Evolutionary conservation across 257 asterid genomes (phyloP), one percentile per base, ranked within the genome.

Genomic region (Lantana camara): DNA sequence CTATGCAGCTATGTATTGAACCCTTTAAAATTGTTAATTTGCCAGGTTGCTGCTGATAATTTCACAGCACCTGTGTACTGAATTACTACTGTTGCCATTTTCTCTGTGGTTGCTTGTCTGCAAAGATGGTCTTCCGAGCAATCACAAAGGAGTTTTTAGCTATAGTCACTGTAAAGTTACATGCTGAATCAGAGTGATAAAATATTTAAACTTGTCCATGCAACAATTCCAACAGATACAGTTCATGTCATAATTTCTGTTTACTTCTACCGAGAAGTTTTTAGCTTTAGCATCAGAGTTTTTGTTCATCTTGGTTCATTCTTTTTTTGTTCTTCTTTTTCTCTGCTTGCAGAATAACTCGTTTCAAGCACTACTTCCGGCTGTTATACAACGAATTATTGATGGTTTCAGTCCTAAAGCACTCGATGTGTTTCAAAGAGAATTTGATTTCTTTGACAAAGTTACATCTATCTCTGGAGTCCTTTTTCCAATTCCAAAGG

Each of bases 401-500:
- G 91, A 90, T 66, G 83, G 95, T 68, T 94, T 94, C 80, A 80
- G 49, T 77, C 77, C 84, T 14, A 81, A 80, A 73, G 99, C 99
- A 63, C 88, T 72, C 56, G 95, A 75, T 40, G 29, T 90, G 58
- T 94, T 94, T 62, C 78, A 75, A 50, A 83, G 97, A 76, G 97
- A 94, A 80, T 94, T 94, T 77, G 90, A 84, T 80, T 94, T 94
- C 91, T 94, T 94, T 73, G 99, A 94, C 85, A 81, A 94, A 77
- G 99, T 94, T 72, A 94, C 99, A 34, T 88, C 96, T 71, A 94
- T 94, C 75, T 94, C 99, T 61, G 99, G 99, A 24, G 95, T 85
- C 66, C 95, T 94, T 69, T 94, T 57, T 80, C 96, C 90, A 45
- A 74, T 90, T 71, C 99, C 97, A 7, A 94, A 94, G 82, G 99